Conservation (phyloP, 2,329 filamentous ascomycete genomes). For the Pyrenophora seminiperda region DNA sequence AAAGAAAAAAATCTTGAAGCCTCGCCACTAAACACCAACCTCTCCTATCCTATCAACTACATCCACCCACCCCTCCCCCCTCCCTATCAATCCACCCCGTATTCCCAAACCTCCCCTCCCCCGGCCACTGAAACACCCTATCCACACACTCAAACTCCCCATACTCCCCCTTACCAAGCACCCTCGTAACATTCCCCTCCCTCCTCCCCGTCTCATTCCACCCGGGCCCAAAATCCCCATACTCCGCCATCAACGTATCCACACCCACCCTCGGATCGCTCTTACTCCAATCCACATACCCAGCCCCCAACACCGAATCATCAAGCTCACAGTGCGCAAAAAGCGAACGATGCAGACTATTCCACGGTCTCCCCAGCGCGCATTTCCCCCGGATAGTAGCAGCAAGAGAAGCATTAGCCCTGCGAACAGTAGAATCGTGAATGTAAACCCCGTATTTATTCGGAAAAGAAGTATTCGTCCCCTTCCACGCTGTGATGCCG, state of each 20-base stretch:
- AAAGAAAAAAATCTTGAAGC: no score
- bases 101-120: slow-evolving; percentile 51
- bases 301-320: slow-evolving; percentile 57
- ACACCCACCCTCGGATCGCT: slow-evolving; percentile 47
- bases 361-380: slow-evolving; percentile 67
- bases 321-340: slow-evolving; percentile 63
- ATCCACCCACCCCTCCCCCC: no score
- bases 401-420: slow-evolving; percentile 58
- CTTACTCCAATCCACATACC: slow-evolving; percentile 61
- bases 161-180: slow-evolving; percentile 51
- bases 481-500: slow-evolving; percentile 73
- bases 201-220: slow-evolving; percentile 57
- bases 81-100: slow-evolving; percentile 55
- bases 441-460: slow-evolving; percentile 74
- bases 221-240: slow-evolving; percentile 58
- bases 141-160: slow-evolving; percentile 28
- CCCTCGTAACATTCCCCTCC: slow-evolving; percentile 51
- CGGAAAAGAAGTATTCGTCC: slow-evolving; percentile 66
- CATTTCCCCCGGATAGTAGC: slow-evolving; percentile 53
- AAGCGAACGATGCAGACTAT: slow-evolving; percentile 61
- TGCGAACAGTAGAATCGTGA: slow-evolving; percentile 58
- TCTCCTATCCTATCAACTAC: no score
- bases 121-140: slow-evolving; percentile 44
- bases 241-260: slow-evolving; percentile 64
- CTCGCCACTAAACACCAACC: no score